Evolutionary conservation across 257 asterid species (phyloP), one percentile per base, ranked within the genome.

Genomic region (Ophiorrhiza pumila): DNA sequence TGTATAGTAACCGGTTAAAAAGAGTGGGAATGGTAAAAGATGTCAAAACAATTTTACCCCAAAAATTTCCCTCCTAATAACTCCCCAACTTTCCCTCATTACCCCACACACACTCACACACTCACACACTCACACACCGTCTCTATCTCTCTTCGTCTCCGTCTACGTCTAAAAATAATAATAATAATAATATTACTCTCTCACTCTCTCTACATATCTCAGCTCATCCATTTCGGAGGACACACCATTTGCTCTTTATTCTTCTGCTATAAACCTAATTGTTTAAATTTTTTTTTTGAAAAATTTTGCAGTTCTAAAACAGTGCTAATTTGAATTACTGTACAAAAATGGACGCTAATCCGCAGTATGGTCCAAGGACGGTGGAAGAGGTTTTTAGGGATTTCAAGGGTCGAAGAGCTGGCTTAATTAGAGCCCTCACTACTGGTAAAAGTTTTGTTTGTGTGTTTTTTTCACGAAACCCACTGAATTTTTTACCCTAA

Each of bases 381-480:
- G 78, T 81, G 22, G 77, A 81, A 35, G 78, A 80, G 68, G 81
- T 80, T 13, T 80, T 77, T 72, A 74, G 76, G 57, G 84, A 80
- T 73, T 80, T 73, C 73, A 77, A 57, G 74, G 81, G 79, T 58
- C 71, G 84, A 46, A 69, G 84, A 45, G 74, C 79, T 69, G 82
- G 80, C 68, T 47, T 81, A 31, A 70, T 81, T 73, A 81, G 74
- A 66, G 85, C 85, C 35, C 81, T 81, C n/a, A 77, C 85, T 65
- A 45, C 73, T 59, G 85, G 85, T 81, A 55, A 14, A 14, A 1
- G 41, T 17, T n/a, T 34, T 25, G 7, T 5, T 45, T 42, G 7
- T 35, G 39, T 64, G 25, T 65, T 69, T 60, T 1, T 7, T 34
- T 34, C 35, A 10, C 20, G 18, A 34, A 10, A 22, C 7, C 11